Conservation (phyloP, 2,329 filamentous ascomycete genomes). For the Mycosphaerelloides madeirae region DNA sequence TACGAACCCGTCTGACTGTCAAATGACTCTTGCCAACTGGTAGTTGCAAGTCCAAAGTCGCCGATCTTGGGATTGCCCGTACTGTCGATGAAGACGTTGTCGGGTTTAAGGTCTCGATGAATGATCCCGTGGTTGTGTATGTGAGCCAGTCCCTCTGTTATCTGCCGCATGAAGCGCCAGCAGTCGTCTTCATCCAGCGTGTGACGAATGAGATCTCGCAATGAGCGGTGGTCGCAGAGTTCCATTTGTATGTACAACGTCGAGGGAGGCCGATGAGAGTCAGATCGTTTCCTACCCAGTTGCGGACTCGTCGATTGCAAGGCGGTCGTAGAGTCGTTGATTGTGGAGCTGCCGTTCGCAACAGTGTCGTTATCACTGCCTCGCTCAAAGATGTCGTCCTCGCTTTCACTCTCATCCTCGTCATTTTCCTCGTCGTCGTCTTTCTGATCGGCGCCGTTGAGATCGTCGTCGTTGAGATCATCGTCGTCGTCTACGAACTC, state of each 20-base stretch:
- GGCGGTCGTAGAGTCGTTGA: constrained; percentile 5
- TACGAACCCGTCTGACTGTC: constrained; percentile 45
- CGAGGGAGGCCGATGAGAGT: constrained; percentile 54
- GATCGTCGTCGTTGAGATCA: constrained; percentile 32
- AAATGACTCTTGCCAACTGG: constrained; percentile 42
- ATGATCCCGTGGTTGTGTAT: constrained; percentile 90
- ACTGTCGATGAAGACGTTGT: constrained; percentile 94
- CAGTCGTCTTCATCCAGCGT: constrained; percentile 71
- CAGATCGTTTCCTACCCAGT: constrained; percentile 44
- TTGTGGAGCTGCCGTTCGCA: constrained; percentile 34
- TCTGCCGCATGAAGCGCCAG: constrained; percentile 87
- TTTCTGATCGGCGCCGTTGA: constrained; percentile 40
- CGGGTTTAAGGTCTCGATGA: constrained; percentile 91
- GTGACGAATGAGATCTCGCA: constrained; percentile 79
- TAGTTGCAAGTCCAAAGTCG: constrained; percentile 92
- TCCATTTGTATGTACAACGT: constrained; percentile 98
- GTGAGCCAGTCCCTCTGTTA: constrained; percentile 82
- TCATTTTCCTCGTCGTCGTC: constrained; percentile 39
- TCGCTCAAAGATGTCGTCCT: constrained; percentile 19
- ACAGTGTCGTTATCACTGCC: constrained; percentile 37
- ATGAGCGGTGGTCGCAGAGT: constrained; percentile 88
- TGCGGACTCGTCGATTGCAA: constrained; percentile 5
- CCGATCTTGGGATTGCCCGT: constrained; percentile 90
- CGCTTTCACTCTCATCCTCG: constrained; percentile 22
- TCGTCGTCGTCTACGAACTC: constrained; percentile 64